phyloP scores from a whole-genome alignment of 352 stramenopile species.

The Globisporangium middletonii region DNA sequence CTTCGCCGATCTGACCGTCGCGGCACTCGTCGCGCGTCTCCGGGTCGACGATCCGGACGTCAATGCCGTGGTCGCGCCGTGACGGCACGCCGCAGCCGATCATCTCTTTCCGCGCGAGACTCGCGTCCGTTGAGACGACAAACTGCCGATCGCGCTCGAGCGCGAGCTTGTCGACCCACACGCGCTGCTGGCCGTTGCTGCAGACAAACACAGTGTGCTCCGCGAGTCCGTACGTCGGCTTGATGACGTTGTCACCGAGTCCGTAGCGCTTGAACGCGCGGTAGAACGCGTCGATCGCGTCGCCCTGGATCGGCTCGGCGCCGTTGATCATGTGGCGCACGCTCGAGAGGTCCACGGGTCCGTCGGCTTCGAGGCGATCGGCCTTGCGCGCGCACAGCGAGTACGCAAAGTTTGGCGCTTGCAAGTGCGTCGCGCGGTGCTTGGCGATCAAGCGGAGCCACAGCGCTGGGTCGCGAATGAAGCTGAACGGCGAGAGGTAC shows the following conservation, averaged over 20 bases:
- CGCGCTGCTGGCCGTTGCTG: slow-evolving; percentile 82
- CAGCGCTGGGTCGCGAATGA: slow-evolving; percentile 94
- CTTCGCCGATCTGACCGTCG: slow-evolving; percentile 73
- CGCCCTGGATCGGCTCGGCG: slow-evolving; percentile 94
- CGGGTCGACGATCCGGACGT: slow-evolving; percentile 92
- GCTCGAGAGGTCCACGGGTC: slow-evolving; percentile 86
- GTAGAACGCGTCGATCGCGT: slow-evolving; percentile 86
- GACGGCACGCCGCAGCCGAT: slow-evolving; percentile 93
- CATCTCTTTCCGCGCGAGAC: slow-evolving; percentile 68
- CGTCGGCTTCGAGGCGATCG: slow-evolving; percentile 27
- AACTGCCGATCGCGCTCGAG: slow-evolving; percentile 82
- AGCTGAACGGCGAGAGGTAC: slow-evolving; percentile 97
- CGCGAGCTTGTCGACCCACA: slow-evolving; percentile 87
- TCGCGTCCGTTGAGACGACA: slow-evolving; percentile 20
- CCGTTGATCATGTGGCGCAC: slow-evolving; percentile 98
- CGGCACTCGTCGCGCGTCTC: slow-evolving; percentile 41
- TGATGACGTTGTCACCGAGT: slow-evolving; percentile 86
- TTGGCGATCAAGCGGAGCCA: slow-evolving; percentile 92
- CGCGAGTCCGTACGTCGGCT: slow-evolving; percentile 98
- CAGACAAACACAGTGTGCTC: slow-evolving; percentile 99
- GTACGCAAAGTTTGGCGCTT: slow-evolving; percentile 99
- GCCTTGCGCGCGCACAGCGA: slow-evolving; percentile 94
- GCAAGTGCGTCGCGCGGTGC: slow-evolving; percentile 93
- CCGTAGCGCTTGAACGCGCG: slow-evolving; percentile 86
- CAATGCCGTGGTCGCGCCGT: slow-evolving; percentile 78